Evolutionary conservation across 2,329 filamentous ascomycete genomes (phyloP).

Genomic region (Penicillium sp.): DNA sequence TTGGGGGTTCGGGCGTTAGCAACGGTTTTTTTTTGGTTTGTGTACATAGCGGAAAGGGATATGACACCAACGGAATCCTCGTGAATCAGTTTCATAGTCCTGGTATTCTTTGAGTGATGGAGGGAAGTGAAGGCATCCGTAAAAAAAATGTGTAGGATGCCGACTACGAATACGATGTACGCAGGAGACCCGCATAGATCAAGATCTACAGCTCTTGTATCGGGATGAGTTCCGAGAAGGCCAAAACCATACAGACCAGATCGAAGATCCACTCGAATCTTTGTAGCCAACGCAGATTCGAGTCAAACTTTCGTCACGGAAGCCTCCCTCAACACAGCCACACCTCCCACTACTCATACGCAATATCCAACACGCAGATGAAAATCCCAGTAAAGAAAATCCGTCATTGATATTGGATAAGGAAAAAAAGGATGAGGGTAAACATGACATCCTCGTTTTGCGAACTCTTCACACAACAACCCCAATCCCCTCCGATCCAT

Average conservation of each 20-base stretch:
- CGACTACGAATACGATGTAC: background rate
- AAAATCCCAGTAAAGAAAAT: constrained; percentile 27
- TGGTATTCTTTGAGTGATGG: background rate
- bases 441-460: constrained; percentile 34
- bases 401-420: constrained; percentile 37
- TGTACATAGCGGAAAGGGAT: constrained; percentile 1
- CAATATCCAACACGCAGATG: background rate
- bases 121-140: background rate
- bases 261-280: background rate
- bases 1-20: background rate
- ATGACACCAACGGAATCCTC: background rate
- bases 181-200: background rate
- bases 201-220: background rate
- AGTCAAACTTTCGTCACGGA: too few species aligned
- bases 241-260: background rate
- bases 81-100: background rate
- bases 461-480: constrained; percentile 36
- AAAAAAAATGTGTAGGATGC: background rate
- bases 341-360: background rate
- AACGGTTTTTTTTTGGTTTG: background rate
- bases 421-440: constrained; percentile 31
- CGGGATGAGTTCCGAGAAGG: background rate
- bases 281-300: background rate
- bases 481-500: constrained; percentile 28
- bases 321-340: too few species aligned